Base-by-base conservation (phyloP, 2,329 filamentous ascomycete genomes). In the Beauveria caledonica region DNA sequence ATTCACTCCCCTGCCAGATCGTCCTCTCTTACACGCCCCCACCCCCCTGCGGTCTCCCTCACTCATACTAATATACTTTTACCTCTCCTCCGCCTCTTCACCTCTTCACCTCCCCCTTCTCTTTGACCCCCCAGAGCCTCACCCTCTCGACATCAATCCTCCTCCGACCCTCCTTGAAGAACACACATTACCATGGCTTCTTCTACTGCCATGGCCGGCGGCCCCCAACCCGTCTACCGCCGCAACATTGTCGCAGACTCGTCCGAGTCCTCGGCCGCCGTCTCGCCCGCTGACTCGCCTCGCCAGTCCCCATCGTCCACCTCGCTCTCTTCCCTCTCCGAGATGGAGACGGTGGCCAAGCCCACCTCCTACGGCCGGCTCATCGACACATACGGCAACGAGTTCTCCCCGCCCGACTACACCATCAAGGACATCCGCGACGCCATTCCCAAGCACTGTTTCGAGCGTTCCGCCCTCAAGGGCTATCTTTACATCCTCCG, bases 391-490 rank as follows among this genome's bases (percentile, higher is more conserved):
- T 94, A 96, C 74, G 94, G 94, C 76, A 96, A 97, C 76, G 84
- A 92, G 70, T 99, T 99, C 80, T 81, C 90, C 75, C 82, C 96
- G 61, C 94, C 94, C 67, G 88, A 97, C 77, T 99, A 89, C 80
- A 96, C 92, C 72, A 96, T 99, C 83, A 96, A 96, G 82, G 85
- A 99, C 72, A 93, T 99, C 72, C 88, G 91, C 70, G 89, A 96
- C 77, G 94, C 94, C 73, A 99, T 99, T 67, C 94, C 94, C 65
- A 91, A 92, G 77, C 94, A 97, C 82, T 99, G 94, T 84, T 97
- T 89, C 76, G 82, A 97, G 80, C 88, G 94, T 63, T 96, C 90
- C 51, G 89, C 84, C 63, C 73, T 85, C 65, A 85, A 78, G 66
- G 88, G 92, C 66, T 80, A 97, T 72, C 77, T 73, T 70, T 97